phyloP scores from a whole-genome alignment of 2,329 filamentous ascomycete species.

The Fusarium circinatum region DNA sequence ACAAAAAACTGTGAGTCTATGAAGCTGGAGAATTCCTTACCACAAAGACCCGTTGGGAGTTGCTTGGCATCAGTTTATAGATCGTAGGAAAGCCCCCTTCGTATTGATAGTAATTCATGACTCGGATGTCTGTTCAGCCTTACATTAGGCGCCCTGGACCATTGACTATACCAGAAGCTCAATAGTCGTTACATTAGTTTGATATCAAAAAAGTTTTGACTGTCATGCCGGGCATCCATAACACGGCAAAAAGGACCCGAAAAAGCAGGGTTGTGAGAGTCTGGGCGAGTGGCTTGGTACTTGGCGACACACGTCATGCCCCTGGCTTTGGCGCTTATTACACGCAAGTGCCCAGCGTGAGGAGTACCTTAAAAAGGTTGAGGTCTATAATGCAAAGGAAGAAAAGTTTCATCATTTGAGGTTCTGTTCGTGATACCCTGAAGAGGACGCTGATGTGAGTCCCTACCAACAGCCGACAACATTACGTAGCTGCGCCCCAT shows the following conservation, averaged over 20 bases:
- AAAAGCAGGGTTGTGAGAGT: conserved; percentile 42
- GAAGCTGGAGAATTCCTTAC: neutral
- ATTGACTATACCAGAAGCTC: neutral
- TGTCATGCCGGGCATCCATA: conserved; percentile 23
- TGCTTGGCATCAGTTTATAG: neutral
- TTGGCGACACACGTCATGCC: conserved; percentile 47
- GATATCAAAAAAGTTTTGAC: neutral
- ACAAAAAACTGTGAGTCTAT: neutral
- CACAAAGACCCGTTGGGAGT: neutral
- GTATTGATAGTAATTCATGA: neutral
- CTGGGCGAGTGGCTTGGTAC: conserved; percentile 46
- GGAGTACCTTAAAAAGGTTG: conserved; percentile 22
- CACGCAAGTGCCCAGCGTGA: conserved; percentile 23
- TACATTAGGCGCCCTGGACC: neutral
- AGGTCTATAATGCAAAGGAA: neutral
- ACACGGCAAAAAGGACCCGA: conserved; percentile 39
- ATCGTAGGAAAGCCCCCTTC: neutral
- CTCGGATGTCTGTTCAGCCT: conserved; percentile 7
- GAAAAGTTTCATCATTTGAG: neutral
- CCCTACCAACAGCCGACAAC: neutral
- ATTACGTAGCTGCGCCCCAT: conserved; percentile 32
- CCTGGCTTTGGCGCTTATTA: conserved; percentile 41
- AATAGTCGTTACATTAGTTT: neutral
- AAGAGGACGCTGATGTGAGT: neutral
- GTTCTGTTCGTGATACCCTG: conserved; percentile 17